Evolutionary conservation across 768 basidiomycete genomes (phyloP), one percentile per base, ranked within the genome.

Genomic region (Suillus fuscotomentosus): DNA sequence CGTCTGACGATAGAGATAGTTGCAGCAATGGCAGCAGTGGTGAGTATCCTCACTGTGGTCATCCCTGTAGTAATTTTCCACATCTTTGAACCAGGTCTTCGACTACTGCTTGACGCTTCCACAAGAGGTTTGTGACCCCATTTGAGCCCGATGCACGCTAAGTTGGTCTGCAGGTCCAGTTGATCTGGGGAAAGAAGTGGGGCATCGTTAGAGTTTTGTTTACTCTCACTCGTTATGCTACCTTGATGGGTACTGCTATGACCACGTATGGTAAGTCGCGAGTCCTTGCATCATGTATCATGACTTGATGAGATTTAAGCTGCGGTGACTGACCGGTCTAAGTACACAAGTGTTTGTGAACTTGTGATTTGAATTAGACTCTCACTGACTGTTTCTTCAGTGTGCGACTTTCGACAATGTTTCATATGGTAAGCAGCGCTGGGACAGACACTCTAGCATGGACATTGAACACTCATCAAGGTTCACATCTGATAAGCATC

Each of bases 101-200:
- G 62, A 63, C n/a, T 63, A 63, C n/a, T 59, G 55, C 36, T 24
- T 60, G 36, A 63, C 55, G 15, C n/a, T 63, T 24, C 14, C 36
- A 24, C 31, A 34, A 39, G 62, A 63, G 62, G 62, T 63, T n/a
- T 24, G 62, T 63, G 20, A 47, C n/a, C 2, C 9, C 9, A 5
- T 57, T 22, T 13, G n/a, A n/a, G 36, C 6, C 38, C 20, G 36
- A 34, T 43, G 20, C 22, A 27, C 3, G 36, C 38, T 31, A 17
- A 34, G 27, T 39, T 22, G n/a, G 13, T 31, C 27, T 20, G 11
- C 24, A 63, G 62, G 15, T 63, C 22, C 62, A 57, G 27, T 63
- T 36, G 20, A 39, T 63, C 13, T 63, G 62, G 55, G 62, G 62
- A 39, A 39, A 38, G 41, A 36, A 11, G 31, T 63, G 62, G 62